phyloP scores from a whole-genome alignment of 78 protist genomes.

The Polysphondylium violaceum region DNA sequence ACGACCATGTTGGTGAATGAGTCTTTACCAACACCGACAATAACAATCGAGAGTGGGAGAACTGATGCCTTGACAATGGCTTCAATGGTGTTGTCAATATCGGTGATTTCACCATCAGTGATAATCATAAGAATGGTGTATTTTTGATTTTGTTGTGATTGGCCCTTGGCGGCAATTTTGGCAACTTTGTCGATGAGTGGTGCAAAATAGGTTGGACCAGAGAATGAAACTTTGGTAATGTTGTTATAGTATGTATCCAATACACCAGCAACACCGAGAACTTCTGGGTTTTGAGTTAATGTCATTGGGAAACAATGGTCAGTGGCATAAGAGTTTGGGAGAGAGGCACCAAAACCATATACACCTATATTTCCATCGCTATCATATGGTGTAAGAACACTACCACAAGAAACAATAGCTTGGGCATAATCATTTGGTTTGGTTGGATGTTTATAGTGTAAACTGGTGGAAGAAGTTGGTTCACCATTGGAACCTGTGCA shows the following conservation, averaged over 20 bases:
- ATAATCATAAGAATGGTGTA: conserved; percentile 88
- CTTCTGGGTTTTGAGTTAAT: neutral
- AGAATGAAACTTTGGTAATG: conserved; percentile 36
- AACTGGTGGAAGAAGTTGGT: conserved; percentile 47
- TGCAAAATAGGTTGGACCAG: conserved; percentile 88
- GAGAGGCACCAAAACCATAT: conserved; percentile 93
- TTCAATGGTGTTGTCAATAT: conserved; percentile 84
- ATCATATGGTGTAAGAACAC: conserved; percentile 31
- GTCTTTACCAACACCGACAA: conserved; percentile 92
- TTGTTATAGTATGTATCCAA: conserved; percentile 58
- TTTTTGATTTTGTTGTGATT: conserved; percentile 31
- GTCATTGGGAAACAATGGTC: conserved; percentile 88
- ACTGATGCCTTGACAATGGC: conserved; percentile 64
- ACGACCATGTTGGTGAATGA: conserved; percentile 81
- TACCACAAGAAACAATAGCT: conserved; percentile 82
- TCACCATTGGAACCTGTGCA: conserved; percentile 91
- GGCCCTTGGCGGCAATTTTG: neutral
- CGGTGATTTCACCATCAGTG: conserved; percentile 93
- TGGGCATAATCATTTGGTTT: conserved; percentile 73
- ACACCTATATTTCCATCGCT: conserved; percentile 55
- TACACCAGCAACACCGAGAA: conserved; percentile 70
- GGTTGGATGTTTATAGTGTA: conserved; percentile 84
- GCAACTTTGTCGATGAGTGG: conserved; percentile 52
- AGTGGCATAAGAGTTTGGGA: too few species aligned
- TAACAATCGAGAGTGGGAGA: conserved; percentile 86